Evolutionary conservation across 1,284 basidiomycete genomes (phyloP).

Genomic region (Irpex sp.): DNA sequence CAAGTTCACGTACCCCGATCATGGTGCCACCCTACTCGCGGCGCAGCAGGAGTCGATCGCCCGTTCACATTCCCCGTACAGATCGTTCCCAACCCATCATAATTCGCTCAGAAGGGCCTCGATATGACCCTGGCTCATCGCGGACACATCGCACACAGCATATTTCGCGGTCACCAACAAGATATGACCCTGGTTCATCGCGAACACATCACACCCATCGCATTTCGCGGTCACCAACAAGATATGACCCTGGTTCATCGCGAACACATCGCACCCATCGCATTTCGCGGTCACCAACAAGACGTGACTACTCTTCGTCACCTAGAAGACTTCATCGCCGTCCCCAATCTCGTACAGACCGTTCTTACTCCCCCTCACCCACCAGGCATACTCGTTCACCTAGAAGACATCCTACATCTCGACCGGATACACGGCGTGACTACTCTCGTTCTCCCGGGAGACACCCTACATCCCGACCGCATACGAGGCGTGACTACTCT

Average conservation of each 20-base stretch:
- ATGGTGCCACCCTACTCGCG: not conserved
- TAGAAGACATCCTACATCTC: not conserved
- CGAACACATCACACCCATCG: not conserved
- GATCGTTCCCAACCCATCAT: not conserved
- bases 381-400: not conserved
- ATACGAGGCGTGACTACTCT: not conserved
- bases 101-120: not conserved
- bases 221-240: too few relatives aligned
- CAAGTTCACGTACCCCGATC: not conserved
- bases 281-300: not conserved
- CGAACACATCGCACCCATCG: not conserved
- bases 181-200: too few relatives aligned
- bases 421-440: not conserved
- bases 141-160: too few relatives aligned
- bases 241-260: not conserved
- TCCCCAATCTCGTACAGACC: not conserved
- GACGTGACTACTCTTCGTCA: not conserved
- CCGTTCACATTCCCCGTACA: not conserved
- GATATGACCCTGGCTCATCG: not conserved
- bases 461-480: not conserved
- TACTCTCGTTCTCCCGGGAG: not conserved
- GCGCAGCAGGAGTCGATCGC: not conserved
- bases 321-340: not conserved
- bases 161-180: too few relatives aligned
- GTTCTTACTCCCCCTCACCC: not conserved